phyloP scores from a whole-genome alignment of 1,139 yeast genomes.

The Blastobotrys aristatus region DNA sequence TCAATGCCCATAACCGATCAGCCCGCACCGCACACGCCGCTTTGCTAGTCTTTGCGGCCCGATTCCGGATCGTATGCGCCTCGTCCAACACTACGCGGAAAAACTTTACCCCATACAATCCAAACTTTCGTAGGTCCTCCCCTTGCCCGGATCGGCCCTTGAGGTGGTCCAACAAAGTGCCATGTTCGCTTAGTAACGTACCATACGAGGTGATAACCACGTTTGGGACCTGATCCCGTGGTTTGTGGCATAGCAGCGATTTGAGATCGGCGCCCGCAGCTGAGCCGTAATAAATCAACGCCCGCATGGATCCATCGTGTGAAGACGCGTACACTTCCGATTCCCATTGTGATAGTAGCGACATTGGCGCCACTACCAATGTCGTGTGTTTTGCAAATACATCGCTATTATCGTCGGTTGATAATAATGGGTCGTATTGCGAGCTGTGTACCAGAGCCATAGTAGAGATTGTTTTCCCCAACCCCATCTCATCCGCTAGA shows the following conservation, averaged over 20 bases:
- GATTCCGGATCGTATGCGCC: conserved; percentile 84
- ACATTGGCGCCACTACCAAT: conserved; percentile 84
- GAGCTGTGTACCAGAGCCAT: conserved; percentile 60
- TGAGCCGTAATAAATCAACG: conserved; percentile 66
- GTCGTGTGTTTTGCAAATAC: conserved; percentile 69
- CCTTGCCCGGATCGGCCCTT: conserved; percentile 16
- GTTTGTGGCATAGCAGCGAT: conserved; percentile 38
- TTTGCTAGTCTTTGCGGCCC: conserved; percentile 73
- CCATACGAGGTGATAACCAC: conserved; percentile 86
- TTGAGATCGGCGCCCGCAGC: conserved; percentile 44
- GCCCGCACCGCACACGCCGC: conserved; percentile 65
- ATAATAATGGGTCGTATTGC: conserved; percentile 13
- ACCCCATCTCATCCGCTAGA: conserved; percentile 96
- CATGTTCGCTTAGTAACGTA: conserved; percentile 71
- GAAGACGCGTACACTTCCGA: conserved; percentile 60
- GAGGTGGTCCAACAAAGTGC: conserved; percentile 24
- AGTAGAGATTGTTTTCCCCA: conserved; percentile 91
- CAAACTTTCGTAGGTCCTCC: conserved; percentile 35
- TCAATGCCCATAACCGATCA: conserved; percentile 74
- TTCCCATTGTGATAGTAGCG: conserved; percentile 86
- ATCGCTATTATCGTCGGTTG: conserved; percentile 7
- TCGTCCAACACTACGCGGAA: conserved; percentile 84
- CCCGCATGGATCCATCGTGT: conserved; percentile 26
- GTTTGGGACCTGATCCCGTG: conserved; percentile 50
- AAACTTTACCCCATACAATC: conserved; percentile 69